These are phyloP conservation scores for Purshia tridentata DNA, from an alignment of 306 rosid genomes.

Conservation along the genomic window DNA sequence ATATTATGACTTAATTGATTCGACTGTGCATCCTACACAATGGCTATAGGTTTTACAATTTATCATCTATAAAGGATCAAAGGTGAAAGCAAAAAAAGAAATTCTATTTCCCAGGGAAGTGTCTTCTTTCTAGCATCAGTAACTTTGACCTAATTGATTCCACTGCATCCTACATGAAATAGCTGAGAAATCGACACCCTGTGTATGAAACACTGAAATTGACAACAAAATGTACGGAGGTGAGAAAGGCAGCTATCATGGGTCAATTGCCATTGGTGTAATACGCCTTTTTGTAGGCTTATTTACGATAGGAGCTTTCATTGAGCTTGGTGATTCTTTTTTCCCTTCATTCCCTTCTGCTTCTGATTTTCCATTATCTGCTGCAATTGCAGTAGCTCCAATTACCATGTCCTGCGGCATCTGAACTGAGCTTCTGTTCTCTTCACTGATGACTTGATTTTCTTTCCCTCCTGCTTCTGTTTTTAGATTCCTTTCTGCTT, in stretches of 20 bases:
- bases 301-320: conserved; percentile 12
- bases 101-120: neutral
- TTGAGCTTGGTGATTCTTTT: conserved; percentile 29
- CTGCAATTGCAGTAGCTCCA: conserved; percentile 26
- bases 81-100: too few relatives aligned
- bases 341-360: conserved; percentile 33
- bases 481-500: conserved; percentile 29
- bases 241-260: conserved; percentile 18
- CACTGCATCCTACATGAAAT: neutral
- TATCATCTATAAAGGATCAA: too few relatives aligned
- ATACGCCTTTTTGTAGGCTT: conserved; percentile 52
- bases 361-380: conserved; percentile 24
- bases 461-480: neutral
- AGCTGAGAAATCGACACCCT: neutral
- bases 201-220: neutral
- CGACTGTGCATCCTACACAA: too few relatives aligned
- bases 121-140: neutral
- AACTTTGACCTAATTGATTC: neutral
- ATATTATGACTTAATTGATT: too few relatives aligned
- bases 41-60: too few relatives aligned
- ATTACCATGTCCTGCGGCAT: conserved; percentile 27
- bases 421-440: conserved; percentile 23
- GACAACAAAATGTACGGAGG: conserved; percentile 24
- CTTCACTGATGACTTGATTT: neutral
- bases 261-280: conserved; percentile 50